A percentile compares a stretch with the other conserved stretches of the same genome.
phyloP scores from a whole-genome alignment of 129 eudicot species.

The Artemisia tridentata region DNA sequence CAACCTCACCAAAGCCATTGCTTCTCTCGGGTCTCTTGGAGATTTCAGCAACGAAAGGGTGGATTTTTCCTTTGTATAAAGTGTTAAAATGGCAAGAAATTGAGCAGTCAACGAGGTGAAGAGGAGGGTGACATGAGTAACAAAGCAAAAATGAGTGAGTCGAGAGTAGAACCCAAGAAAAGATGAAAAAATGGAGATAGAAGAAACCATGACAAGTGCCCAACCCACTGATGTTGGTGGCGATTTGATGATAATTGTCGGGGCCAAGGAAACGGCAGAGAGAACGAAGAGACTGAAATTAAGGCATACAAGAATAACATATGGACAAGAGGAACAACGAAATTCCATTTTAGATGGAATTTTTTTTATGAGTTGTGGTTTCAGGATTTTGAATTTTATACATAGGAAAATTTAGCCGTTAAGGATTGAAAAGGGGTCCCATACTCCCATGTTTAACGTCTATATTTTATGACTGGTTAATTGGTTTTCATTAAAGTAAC shows the following conservation, averaged over 20 bases:
- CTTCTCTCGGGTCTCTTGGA: conserved; percentile 50
- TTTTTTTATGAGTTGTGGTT: conserved; percentile 20
- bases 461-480: neutral
- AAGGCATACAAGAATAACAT: conserved; percentile 42
- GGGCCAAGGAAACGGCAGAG: conserved; percentile 55
- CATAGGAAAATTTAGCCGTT: conserved; percentile 13
- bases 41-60: conserved; percentile 54
- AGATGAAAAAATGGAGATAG: conserved; percentile 52
- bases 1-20: conserved; percentile 51
- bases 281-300: conserved; percentile 59
- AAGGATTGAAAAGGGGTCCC: conserved; percentile 3
- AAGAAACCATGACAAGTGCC: conserved; percentile 54
- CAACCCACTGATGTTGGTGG: conserved; percentile 67
- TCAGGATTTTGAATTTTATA: conserved; percentile 24
- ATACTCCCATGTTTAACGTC: neutral
- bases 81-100: conserved; percentile 43
- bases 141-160: conserved; percentile 50
- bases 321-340: conserved; percentile 50
- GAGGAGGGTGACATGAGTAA: conserved; percentile 62
- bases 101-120: conserved; percentile 48
- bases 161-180: conserved; percentile 57
- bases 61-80: conserved; percentile 51
- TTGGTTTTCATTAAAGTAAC: neutral
- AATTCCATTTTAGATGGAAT: conserved; percentile 26
- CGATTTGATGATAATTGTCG: conserved; percentile 46